A percentile compares a stretch with the other conserved stretches of the same genome.
Conservation (phyloP, 2,329 filamentous ascomycete genomes). For the Cladobotryum protrusum region DNA sequence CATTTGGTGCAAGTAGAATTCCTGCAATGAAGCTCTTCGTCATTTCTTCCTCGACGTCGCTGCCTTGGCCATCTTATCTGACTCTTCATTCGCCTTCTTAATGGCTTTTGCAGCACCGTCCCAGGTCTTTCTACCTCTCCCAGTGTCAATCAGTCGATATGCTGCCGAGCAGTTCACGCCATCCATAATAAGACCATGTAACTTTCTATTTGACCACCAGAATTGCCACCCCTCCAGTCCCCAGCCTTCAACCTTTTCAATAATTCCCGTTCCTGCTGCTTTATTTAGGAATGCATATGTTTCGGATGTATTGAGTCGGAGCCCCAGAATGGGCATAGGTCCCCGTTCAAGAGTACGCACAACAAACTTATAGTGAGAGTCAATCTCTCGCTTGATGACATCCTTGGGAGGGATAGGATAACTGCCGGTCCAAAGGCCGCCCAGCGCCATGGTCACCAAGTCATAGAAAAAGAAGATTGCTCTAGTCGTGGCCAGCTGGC, state of each 20-base stretch:
- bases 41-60: too few relatives aligned
- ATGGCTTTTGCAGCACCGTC: slow-evolving; percentile 29
- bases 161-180: slow-evolving; percentile 32
- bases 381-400: slow-evolving; percentile 23
- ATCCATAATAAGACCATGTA: slow-evolving; percentile 35
- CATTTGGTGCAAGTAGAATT: too few relatives aligned
- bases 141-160: slow-evolving; percentile 36
- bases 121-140: slow-evolving; percentile 33
- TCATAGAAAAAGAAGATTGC: slow-evolving; percentile 24
- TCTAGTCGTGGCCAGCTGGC: slow-evolving; percentile 19
- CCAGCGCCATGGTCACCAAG: slow-evolving; percentile 25
- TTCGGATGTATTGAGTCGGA: slow-evolving; percentile 15
- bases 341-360: slow-evolving; percentile 18
- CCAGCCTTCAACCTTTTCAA: slow-evolving; percentile 32
- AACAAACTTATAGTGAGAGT: slow-evolving; percentile 21
- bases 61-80: slow-evolving; percentile 11
- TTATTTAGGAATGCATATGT: slow-evolving; percentile 34
- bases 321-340: slow-evolving; percentile 20
- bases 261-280: slow-evolving; percentile 36
- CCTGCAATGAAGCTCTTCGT: too few relatives aligned
- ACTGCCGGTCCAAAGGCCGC: slow-evolving; percentile 21
- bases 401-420: slow-evolving; percentile 16
- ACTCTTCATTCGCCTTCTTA: slow-evolving; percentile 20
- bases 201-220: slow-evolving; percentile 34
- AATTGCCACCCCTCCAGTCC: slow-evolving; percentile 36